Evolutionary conservation across 2,329 filamentous ascomycete genomes (phyloP), one percentile per base, ranked within the genome.

Genomic region (Pseudogymnoascus sp.): DNA sequence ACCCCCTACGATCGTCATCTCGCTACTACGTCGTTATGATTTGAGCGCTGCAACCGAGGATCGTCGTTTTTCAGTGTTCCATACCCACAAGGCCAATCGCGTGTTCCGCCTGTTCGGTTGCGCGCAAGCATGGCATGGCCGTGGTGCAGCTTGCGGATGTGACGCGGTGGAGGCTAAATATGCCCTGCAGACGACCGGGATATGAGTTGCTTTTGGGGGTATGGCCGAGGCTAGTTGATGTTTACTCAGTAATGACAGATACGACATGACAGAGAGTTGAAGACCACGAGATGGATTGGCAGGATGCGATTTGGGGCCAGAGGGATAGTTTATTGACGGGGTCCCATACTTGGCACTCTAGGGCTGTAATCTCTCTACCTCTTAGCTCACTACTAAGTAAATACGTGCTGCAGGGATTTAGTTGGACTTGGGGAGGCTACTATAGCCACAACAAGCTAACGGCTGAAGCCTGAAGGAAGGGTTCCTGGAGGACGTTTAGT

Each of bases 41-140:
- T 55, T 55, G 48, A 55, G 48, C 8, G 29, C 48, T 35, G 48
- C 17, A 55, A 55, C 48, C 48, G 48, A 55, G 48, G 44, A 55
- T 55, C 48, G 2, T 9, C 48, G 15, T 21, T 15, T 55, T 55
- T 4, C 9, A 12, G 17, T 55, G 27, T 55, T 55, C 29, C 8
- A 4, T 12, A 35, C 29, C 29, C 15, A 55, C 29, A 55, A 33
- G 48, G 48, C 48, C 48, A 55, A 55, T 55, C 29, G 48, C 48
- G 48, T 29, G 29, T 33, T 10, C 48, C 48, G 15, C 15, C 48
- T 17, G 48, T 55, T 33, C 15, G 29, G 48, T 55, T 55, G n/a
- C 15, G 48, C 48, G 48, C n/a, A 5, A 12, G 15, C 29, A 7
- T 17, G 44, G 27, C 44, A 5, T 44, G 27, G 44, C 9, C 13